These are phyloP conservation scores for Kodamaea fungicola DNA, from an alignment of 1,139 yeast species.

Conservation along the genomic window DNA sequence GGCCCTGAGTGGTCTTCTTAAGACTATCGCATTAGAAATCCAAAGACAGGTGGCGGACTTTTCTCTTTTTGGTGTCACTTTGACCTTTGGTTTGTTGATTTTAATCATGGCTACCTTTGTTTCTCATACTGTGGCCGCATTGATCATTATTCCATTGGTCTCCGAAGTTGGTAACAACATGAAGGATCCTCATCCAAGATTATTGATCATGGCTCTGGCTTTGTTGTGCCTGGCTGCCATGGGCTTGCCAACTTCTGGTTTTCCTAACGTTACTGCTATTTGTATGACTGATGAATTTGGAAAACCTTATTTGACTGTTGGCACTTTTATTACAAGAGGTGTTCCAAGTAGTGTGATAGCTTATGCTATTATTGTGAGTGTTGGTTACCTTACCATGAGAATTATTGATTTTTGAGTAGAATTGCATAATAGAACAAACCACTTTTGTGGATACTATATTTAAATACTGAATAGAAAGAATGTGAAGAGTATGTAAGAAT, in stretches of 20 bases:
- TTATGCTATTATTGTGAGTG: slow-evolving; percentile 52
- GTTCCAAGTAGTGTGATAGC: slow-evolving; percentile 62
- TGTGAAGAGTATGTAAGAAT: too few relatives aligned
- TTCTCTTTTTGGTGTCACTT: slow-evolving; percentile 55
- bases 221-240: slow-evolving; percentile 70
- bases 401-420: slow-evolving; percentile 33
- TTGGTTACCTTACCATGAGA: slow-evolving; percentile 67
- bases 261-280: slow-evolving; percentile 78
- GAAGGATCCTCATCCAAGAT: slow-evolving; percentile 53
- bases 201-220: slow-evolving; percentile 65
- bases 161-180: slow-evolving; percentile 63
- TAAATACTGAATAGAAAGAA: too few relatives aligned
- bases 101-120: slow-evolving; percentile 71
- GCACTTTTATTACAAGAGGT: slow-evolving; percentile 67
- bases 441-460: too few relatives aligned
- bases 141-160: slow-evolving; percentile 66
- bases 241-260: slow-evolving; percentile 76
- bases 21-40: slow-evolving; percentile 58
- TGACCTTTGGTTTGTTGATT: slow-evolving; percentile 65
- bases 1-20: slow-evolving; percentile 63
- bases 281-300: slow-evolving; percentile 74
- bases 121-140: slow-evolving; percentile 75
- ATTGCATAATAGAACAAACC: too few relatives aligned
- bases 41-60: slow-evolving; percentile 55
- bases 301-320: slow-evolving; percentile 60